A percentile compares a stretch with the other conserved stretches of the same genome.
Conservation (phyloP, 1,284 basidiomycete species). For the Apiotrichum veenhuisii region DNA sequence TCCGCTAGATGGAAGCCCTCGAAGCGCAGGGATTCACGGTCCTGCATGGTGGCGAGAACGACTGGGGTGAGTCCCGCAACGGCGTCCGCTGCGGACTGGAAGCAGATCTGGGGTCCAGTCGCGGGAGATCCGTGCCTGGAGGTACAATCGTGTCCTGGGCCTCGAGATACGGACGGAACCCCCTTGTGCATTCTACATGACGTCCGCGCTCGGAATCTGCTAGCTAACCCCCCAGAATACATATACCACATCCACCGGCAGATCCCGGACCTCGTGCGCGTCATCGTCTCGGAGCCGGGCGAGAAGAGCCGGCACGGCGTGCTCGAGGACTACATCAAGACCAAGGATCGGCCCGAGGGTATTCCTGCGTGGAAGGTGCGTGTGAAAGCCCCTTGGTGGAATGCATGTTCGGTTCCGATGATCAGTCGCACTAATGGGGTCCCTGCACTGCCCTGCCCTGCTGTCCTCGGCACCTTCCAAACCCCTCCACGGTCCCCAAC, state of each 20-base stretch:
- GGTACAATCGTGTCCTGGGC: no score
- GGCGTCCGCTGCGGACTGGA: no score
- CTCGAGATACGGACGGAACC: no score
- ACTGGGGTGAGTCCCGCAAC: constrained; percentile 20
- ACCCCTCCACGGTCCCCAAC: no score
- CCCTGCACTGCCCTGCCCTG: no score
- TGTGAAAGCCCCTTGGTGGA: background rate
- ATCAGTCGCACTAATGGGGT: no score
- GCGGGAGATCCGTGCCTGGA: background rate
- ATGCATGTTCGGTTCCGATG: no score
- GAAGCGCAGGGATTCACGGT: constrained; percentile 26
- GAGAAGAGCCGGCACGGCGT: constrained; percentile 1
- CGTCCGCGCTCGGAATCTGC: no score
- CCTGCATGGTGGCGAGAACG: constrained; percentile 20
- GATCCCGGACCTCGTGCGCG: constrained; percentile 24
- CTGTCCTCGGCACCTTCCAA: no score
- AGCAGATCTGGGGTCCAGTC: background rate
- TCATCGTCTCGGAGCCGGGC: constrained; percentile 15
- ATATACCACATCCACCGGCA: constrained; percentile 27
- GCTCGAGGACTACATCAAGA: constrained; percentile 16
- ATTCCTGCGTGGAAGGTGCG: constrained; percentile 32
- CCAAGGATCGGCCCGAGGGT: constrained; percentile 11
- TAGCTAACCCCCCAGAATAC: constrained; percentile 14
- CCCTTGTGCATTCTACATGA: no score
- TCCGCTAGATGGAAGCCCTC: constrained; percentile 5